Base-by-base conservation (phyloP, 345 rosid species). In the Firmiana major region DNA sequence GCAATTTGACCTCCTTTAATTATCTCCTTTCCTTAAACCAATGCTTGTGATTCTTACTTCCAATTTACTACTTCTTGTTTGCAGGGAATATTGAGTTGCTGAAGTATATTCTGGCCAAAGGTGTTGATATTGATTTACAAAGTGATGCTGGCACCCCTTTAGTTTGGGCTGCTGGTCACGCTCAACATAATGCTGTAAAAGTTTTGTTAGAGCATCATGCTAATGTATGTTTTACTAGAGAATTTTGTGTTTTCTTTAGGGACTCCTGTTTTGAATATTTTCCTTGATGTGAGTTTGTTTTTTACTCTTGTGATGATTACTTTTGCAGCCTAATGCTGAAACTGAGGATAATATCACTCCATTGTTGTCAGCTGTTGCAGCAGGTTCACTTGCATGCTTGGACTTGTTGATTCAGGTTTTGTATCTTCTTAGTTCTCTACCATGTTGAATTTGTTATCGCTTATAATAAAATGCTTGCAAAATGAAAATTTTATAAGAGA, bases 111-210 rank as follows among this genome's bases (percentile, higher is more conserved):
- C 31, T 53, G 45, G 28, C 16, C 46, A 71, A 9, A 53, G 28
- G 63, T 10, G 63, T 53, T 38, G 31, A 53, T 19, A 48, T 71
- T 53, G 75, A 71, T 53, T 34, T 26, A 1, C 75, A 51, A 71
- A 71, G 99, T 81, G 96, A 95, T 84, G 84, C 97, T 78, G 99
- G 96, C 62, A 90, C 97, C 28, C 97, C 98, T 42, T 81, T 94
- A 70, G 78, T 94, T 49, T 94, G 97, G 97, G 97, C 97, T 80
- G 97, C 97, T 78, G 98, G 97, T 43, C 98, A 95, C 73, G 91
- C 81, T 49, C 94, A 95, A 73, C 86, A 71, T 26, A 96, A 93
- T 45, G 91, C 94, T 48, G 85, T 92, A 79, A 84, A 89, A 86
- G 86, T 93, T 80, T 85, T 95, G 73, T 85, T 93, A 77, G 89